phyloP scores from a whole-genome alignment of 2,329 filamentous ascomycete genomes.

The Stemphylium lycopersici region DNA sequence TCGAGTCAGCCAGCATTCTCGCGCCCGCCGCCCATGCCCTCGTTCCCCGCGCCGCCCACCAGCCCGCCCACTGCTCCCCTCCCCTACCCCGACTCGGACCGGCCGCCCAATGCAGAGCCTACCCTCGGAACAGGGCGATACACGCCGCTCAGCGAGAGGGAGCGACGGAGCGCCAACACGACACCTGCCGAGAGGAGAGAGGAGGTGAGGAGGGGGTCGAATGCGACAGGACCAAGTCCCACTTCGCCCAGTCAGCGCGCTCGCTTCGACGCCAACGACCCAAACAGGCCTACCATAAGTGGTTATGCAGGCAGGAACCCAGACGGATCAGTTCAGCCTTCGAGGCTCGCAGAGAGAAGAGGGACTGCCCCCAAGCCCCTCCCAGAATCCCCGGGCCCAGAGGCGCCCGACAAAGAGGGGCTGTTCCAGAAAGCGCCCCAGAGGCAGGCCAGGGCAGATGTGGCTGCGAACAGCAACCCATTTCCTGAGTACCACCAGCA shows the following conservation, averaged over 20 bases:
- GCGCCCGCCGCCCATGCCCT: conserved; percentile 58
- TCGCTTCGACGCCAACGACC: conserved; percentile 56
- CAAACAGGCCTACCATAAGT: conserved; percentile 54
- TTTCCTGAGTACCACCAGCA: conserved; percentile 65
- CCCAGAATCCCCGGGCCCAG: conserved; percentile 80
- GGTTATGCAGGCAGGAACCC: conserved; percentile 51
- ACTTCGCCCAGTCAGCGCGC: conserved; percentile 45
- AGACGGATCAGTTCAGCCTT: conserved; percentile 53
- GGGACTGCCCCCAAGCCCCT: conserved; percentile 82
- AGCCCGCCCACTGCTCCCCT: conserved; percentile 54
- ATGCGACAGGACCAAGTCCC: conserved; percentile 36
- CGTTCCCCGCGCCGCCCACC: conserved; percentile 66
- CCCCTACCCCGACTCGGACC: conserved; percentile 54
- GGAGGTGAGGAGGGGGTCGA: conserved; percentile 40
- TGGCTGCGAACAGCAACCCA: conserved; percentile 38
- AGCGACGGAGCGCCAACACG: conserved; percentile 41
- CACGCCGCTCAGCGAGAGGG: conserved; percentile 46
- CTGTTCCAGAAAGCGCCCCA: conserved; percentile 72
- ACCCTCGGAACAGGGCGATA: conserved; percentile 36
- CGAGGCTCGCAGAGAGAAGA: conserved; percentile 78
- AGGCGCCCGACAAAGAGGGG: conserved; percentile 76
- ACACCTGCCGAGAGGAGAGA: conserved; percentile 43
- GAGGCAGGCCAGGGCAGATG: conserved; percentile 34
- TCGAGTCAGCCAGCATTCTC: conserved; percentile 51
- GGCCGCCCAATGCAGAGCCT: conserved; percentile 31